phyloP scores from a whole-genome alignment of 805 yeast species.

The Kockiozyma suomiensis region DNA sequence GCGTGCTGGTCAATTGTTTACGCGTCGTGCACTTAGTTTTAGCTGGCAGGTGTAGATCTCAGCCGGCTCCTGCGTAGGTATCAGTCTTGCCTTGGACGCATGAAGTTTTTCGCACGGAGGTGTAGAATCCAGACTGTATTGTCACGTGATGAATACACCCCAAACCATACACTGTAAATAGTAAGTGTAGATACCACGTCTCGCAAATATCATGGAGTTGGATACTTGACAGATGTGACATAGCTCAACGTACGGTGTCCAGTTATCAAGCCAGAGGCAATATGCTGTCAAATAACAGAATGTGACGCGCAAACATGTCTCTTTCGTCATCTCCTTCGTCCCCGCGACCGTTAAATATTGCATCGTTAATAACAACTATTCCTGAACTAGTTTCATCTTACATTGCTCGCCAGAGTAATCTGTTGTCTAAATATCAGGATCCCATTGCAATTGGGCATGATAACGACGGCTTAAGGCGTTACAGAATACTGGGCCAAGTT shows the following conservation, averaged over 20 bases:
- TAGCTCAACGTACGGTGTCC: too few species aligned
- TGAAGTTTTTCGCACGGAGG: constrained; percentile 15
- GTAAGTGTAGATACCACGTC: not conserved
- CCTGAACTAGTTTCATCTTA: constrained; percentile 1
- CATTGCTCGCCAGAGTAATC: not conserved
- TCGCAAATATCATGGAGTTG: not conserved
- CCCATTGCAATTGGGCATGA: not conserved
- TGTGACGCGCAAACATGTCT: not conserved
- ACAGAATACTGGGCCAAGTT: constrained; percentile 20
- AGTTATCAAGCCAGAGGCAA: too few species aligned
- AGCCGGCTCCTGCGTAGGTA: constrained; percentile 17
- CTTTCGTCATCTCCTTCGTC: not conserved
- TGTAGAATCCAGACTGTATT: constrained; percentile 3
- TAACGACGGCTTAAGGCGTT: constrained; percentile 5
- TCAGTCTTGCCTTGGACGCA: constrained; percentile 2
- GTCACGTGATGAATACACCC: not conserved
- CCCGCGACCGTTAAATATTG: not conserved
- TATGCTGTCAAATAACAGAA: not conserved
- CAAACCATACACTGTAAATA: not conserved
- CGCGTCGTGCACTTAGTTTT: constrained; percentile 1
- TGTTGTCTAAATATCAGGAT: not conserved
- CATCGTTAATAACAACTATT: constrained; percentile 6
- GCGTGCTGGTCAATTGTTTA: not conserved
- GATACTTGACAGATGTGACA: not conserved
- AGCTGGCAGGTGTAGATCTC: constrained; percentile 9